A percentile compares a stretch with the other conserved stretches of the same genome.
These are phyloP conservation scores for Zygosaccharomyces lentus DNA, from an alignment of 805 yeast species.

Conservation along the genomic window DNA sequence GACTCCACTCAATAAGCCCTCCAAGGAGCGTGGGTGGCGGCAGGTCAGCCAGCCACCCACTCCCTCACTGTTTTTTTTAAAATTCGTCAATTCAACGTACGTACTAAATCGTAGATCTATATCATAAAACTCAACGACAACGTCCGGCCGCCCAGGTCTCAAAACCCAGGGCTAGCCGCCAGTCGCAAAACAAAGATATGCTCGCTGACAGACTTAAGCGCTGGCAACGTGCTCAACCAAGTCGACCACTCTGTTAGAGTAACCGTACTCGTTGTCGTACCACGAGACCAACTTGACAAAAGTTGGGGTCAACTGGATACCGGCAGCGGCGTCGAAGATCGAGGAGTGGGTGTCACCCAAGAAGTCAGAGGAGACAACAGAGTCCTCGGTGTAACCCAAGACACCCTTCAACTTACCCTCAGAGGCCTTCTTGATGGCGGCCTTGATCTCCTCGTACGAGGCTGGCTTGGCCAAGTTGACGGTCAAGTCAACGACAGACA, in stretches of 20 bases:
- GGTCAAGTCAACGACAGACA: slow-evolving; percentile 67
- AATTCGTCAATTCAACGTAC: not conserved
- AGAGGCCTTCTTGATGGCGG: slow-evolving; percentile 54
- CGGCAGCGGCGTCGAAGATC: slow-evolving; percentile 65
- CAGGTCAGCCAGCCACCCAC: too few relatives aligned
- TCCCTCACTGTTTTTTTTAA: too few relatives aligned
- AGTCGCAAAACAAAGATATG: not conserved
- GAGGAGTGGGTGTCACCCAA: slow-evolving; percentile 58
- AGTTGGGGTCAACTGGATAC: slow-evolving; percentile 64
- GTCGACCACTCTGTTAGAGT: slow-evolving; percentile 73
- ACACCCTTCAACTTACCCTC: slow-evolving; percentile 59
- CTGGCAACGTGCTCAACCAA: slow-evolving; percentile 60
- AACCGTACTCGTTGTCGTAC: slow-evolving; percentile 75
- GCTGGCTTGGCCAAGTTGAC: slow-evolving; percentile 55
- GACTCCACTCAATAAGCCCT: too few relatives aligned
- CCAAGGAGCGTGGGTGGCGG: too few relatives aligned
- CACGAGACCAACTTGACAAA: slow-evolving; percentile 67
- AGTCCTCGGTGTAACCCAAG: slow-evolving; percentile 66
- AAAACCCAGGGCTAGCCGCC: not conserved
- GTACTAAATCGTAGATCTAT: slow-evolving; percentile 4
- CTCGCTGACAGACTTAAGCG: slow-evolving; percentile 15
- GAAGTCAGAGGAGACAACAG: slow-evolving; percentile 68
- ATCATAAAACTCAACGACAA: slow-evolving; percentile 7
- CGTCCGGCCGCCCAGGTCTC: not conserved
- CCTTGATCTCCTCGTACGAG: slow-evolving; percentile 61